A percentile compares a stretch with the other conserved stretches of the same genome.
These are phyloP conservation scores for Neofusicoccum parvum DNA, from an alignment of 2,329 filamentous ascomycete species.

Conservation along the genomic window DNA sequence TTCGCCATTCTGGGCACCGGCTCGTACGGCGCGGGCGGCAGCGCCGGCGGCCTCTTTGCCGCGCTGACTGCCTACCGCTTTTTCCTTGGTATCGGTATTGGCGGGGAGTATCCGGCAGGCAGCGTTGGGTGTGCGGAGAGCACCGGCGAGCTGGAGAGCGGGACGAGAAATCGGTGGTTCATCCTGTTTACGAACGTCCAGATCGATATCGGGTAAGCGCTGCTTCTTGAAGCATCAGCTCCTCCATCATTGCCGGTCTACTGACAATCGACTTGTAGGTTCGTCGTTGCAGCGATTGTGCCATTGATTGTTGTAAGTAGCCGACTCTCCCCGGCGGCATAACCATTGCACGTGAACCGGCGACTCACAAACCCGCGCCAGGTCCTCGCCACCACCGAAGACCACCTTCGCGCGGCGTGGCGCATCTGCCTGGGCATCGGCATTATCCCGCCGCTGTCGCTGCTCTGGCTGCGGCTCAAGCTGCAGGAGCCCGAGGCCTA, in stretches of 20 bases:
- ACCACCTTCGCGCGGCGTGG: slow-evolving; percentile 76
- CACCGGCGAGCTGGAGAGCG: slow-evolving; percentile 76
- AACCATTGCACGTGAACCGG: too few relatives aligned
- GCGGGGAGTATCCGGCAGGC: slow-evolving; percentile 79
- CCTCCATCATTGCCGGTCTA: too few relatives aligned
- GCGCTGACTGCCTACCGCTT: slow-evolving; percentile 83
- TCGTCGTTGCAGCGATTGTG: slow-evolving; percentile 77
- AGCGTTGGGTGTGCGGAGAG: slow-evolving; percentile 83
- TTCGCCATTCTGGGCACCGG: slow-evolving; percentile 80
- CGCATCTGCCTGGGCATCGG: slow-evolving; percentile 70
- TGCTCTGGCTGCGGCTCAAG: slow-evolving; percentile 62
- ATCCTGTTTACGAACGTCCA: slow-evolving; percentile 81
- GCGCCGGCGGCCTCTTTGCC: slow-evolving; percentile 70
- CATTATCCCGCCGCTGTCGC: slow-evolving; percentile 51
- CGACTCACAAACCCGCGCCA: slow-evolving; percentile 29
- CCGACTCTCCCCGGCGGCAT: too few relatives aligned
- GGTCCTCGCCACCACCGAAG: slow-evolving; percentile 55
- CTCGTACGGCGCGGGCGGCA: slow-evolving; percentile 73
- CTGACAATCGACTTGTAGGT: slow-evolving; percentile 38
- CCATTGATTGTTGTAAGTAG: slow-evolving; percentile 63
- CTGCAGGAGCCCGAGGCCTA: slow-evolving; percentile 56
- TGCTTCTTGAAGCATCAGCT: too few relatives aligned
- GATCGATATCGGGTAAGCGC: slow-evolving; percentile 68
- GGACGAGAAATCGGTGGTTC: slow-evolving; percentile 84
- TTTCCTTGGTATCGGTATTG: slow-evolving; percentile 73